Evolutionary conservation across 2,329 filamentous ascomycete genomes (phyloP), one percentile per base, ranked within the genome.

Genomic region (Phoma herbarum): DNA sequence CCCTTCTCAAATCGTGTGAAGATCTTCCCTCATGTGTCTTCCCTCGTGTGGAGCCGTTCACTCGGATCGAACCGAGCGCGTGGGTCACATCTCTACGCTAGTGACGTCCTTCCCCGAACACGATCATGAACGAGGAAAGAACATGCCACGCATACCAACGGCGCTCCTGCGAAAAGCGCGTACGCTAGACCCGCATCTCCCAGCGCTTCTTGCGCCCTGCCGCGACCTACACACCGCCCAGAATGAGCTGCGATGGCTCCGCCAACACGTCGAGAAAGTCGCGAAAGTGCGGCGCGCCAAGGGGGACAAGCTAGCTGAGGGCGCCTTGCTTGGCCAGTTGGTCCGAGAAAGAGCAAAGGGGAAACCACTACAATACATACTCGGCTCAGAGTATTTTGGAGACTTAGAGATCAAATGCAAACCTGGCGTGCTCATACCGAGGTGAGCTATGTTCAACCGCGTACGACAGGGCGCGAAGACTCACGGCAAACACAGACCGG

Each of bases 331-430:
- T 22, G 55, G 63, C 20, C 61, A 67, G n/a, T 39, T 77, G 33
- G 70, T 74, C 18, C 45, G 52, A 31, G 50, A 74, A 44, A 79
- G 86, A 58, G 78, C 82, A 3, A 75, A 66, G n/a, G 92, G 92
- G 1, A 85, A 88, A 57, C 95, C 95, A 1, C 78, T 99, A 31
- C 95, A 98, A 75, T 98, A 98, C 73, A 84, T 98, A 22, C 80
- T 99, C 1, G 93, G 93, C 3, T 88, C 88, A 5, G 93, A 97
- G 75, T 95, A 90, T 1, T 98, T 99, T 78, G 94, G 93, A 0
- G 80, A 86, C 4, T 78, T 98, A 16, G 90, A 97, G 41, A 90
- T 99, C 44, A 79, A 84, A 53, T 97, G 93, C 72, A 82, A 81
- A 26, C 85, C 82, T 11, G 91, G 91, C 2, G 93, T 98, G 5